phyloP scores from a whole-genome alignment of 2,329 filamentous ascomycete genomes.

The Pseudogymnoascus sp. region DNA sequence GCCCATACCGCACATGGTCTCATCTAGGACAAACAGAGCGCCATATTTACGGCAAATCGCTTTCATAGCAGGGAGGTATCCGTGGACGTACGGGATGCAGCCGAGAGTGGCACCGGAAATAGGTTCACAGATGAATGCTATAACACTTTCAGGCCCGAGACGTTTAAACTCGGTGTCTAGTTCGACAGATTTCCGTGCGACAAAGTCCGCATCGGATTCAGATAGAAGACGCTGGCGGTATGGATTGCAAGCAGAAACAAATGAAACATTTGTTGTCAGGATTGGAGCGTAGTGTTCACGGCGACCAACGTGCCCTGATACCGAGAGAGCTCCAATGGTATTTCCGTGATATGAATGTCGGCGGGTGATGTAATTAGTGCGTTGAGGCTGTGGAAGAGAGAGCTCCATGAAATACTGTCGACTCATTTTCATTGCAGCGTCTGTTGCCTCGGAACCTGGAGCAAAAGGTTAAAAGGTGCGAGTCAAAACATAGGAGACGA shows the following conservation, averaged over 20 bases:
- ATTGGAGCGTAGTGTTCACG: conserved; percentile 51
- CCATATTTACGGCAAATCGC: conserved; percentile 63
- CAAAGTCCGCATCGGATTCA: conserved; percentile 49
- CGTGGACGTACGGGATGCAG: conserved; percentile 56
- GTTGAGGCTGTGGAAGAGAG: conserved; percentile 40
- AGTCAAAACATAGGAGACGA: neutral
- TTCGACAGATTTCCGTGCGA: conserved; percentile 50
- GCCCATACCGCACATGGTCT: conserved; percentile 57
- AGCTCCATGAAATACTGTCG: conserved; percentile 59
- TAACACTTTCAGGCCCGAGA: conserved; percentile 55
- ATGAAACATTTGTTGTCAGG: conserved; percentile 45
- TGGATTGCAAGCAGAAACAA: conserved; percentile 55
- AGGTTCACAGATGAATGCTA: conserved; percentile 60
- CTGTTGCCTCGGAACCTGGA: conserved; percentile 57
- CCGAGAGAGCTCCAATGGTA: conserved; percentile 56
- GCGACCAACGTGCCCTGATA: conserved; percentile 53
- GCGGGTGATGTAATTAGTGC: conserved; percentile 57
- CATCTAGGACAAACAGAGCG: conserved; percentile 70
- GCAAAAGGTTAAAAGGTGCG: neutral
- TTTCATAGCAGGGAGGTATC: conserved; percentile 64
- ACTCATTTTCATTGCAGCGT: conserved; percentile 60
- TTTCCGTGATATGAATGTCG: conserved; percentile 63
- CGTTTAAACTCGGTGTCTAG: conserved; percentile 55
- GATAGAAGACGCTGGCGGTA: conserved; percentile 48
- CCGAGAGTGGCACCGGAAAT: conserved; percentile 64